Conservation (phyloP, 2,329 filamentous ascomycete species). For the Aspergillus floridensis region DNA sequence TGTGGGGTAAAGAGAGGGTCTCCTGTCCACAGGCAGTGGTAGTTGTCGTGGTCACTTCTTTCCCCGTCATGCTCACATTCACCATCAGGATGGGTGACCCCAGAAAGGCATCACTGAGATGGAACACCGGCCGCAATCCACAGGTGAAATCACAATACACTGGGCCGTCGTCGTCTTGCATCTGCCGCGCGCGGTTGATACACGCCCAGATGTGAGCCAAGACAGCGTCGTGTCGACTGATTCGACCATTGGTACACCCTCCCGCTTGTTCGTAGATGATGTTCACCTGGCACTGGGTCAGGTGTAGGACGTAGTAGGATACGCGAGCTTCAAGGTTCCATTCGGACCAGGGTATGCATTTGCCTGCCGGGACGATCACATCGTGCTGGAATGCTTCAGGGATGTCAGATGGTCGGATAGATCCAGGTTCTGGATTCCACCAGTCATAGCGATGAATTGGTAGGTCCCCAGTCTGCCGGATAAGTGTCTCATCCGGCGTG, state of each 20-base stretch:
- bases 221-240: conserved; percentile 48
- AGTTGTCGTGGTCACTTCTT: conserved; percentile 2
- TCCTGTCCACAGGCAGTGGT: neutral
- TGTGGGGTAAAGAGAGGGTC: neutral
- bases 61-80: conserved; percentile 29
- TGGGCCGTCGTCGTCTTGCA: conserved; percentile 21
- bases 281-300: conserved; percentile 36
- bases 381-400: conserved; percentile 19
- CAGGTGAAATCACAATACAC: conserved; percentile 45
- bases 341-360: conserved; percentile 40
- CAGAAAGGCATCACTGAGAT: conserved; percentile 41
- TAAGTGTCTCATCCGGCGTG: conserved; percentile 23
- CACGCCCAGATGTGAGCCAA: conserved; percentile 49
- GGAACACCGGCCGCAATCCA: conserved; percentile 41
- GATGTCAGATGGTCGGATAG: conserved; percentile 1
- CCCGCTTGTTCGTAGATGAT: conserved; percentile 30
- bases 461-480: conserved; percentile 28
- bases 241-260: neutral
- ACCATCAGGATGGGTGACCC: conserved; percentile 47
- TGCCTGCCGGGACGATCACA: conserved; percentile 30
- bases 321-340: conserved; percentile 42
- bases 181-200: conserved; percentile 44
- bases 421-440: conserved; percentile 34
- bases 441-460: conserved; percentile 51
- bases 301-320: conserved; percentile 36